Percentiles rank a stretch among this genome's conserved stretches.
Evolutionary conservation across 2,329 filamentous ascomycete species (phyloP).

Genomic region (Ophiostoma piceae): DNA sequence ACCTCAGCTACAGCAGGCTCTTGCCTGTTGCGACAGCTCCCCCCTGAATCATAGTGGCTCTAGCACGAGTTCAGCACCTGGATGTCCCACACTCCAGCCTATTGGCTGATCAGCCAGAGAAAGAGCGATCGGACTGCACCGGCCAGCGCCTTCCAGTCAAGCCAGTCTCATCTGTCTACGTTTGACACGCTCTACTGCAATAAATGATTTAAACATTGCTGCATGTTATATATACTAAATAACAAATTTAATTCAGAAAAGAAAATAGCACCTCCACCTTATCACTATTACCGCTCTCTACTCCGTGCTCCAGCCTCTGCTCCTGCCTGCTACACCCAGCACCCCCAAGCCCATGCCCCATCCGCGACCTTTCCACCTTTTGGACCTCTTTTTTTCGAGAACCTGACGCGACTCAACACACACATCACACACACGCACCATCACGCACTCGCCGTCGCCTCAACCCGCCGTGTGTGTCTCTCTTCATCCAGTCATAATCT

Average conservation of each 20-base stretch:
- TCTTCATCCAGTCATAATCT: not conserved
- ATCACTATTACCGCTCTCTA: constrained; percentile 3
- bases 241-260: not conserved
- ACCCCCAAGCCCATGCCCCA: constrained; percentile 5
- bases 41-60: not conserved
- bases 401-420: constrained; percentile 17
- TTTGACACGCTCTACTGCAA: not conserved
- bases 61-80: not conserved
- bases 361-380: constrained; percentile 17
- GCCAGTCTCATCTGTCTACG: not conserved
- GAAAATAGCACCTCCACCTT: constrained; percentile 12
- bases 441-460: constrained; percentile 9
- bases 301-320: not conserved
- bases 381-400: constrained; percentile 17
- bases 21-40: not conserved
- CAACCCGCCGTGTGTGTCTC: constrained; percentile 1
- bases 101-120: not conserved
- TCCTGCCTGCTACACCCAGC: not conserved
- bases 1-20: constrained; percentile 4
- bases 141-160: not conserved
- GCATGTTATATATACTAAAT: not conserved
- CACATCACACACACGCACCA: constrained; percentile 10
- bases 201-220: not conserved
- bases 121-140: not conserved
- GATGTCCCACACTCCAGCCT: not conserved